A percentile compares a stretch with the other conserved stretches of the same genome.
Conservation (phyloP, 345 rosid species). For the Arabis hirsuta region DNA sequence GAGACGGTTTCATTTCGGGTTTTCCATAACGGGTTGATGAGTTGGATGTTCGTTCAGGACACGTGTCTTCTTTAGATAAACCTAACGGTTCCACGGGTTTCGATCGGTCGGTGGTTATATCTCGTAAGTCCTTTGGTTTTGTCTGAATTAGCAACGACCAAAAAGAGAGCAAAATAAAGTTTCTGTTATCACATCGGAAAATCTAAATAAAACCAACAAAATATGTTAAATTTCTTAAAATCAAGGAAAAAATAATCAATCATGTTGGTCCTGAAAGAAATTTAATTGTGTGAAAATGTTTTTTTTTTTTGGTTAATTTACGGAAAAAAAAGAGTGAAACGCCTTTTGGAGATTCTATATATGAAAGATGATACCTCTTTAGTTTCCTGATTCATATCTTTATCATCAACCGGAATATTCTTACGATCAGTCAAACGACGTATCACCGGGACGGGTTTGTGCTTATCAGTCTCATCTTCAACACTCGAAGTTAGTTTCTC, state of each 20-base stretch:
- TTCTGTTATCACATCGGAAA: background rate
- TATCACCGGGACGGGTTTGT: slow-evolving; percentile 32
- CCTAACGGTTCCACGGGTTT: slow-evolving; percentile 25
- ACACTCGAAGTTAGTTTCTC: slow-evolving; percentile 18
- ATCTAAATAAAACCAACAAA: background rate
- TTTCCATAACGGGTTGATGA: slow-evolving; percentile 36
- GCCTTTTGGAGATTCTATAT: background rate
- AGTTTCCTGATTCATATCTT: slow-evolving; percentile 19
- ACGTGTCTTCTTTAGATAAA: slow-evolving; percentile 30
- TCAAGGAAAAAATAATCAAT: background rate
- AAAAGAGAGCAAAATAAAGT: background rate
- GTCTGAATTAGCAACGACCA: slow-evolving; percentile 39
- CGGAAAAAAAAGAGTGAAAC: background rate
- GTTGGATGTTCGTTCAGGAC: slow-evolving; percentile 29
- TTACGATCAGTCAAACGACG: slow-evolving; percentile 36
- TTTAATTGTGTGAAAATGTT: background rate
- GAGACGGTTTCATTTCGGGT: slow-evolving; percentile 40
- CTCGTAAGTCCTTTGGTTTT: slow-evolving; percentile 28
- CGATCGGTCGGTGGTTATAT: slow-evolving; percentile 37
- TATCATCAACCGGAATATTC: slow-evolving; percentile 32
- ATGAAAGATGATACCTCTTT: slow-evolving; percentile 31
- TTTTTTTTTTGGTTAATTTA: background rate
- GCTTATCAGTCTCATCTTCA: slow-evolving; percentile 17
- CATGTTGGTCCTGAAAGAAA: background rate
- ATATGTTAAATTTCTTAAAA: background rate